A percentile compares a stretch with the other conserved stretches of the same genome.
phyloP scores from a whole-genome alignment of 2,329 filamentous ascomycete species.

The Simplicillium aogashimaense region DNA sequence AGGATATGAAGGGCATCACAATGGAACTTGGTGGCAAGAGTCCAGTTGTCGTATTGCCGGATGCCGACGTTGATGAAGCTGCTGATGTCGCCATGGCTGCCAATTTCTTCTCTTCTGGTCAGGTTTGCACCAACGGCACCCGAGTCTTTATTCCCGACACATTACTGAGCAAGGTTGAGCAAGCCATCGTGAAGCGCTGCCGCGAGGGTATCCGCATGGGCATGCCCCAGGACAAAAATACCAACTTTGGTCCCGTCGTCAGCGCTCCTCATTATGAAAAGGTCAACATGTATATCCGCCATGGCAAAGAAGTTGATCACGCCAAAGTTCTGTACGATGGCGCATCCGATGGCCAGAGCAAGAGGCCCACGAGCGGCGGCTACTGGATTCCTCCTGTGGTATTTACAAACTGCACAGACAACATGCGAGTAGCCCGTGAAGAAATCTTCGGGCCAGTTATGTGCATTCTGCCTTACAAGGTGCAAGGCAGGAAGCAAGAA shows the following conservation, averaged over 20 bases:
- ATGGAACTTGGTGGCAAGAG: constrained; percentile 90
- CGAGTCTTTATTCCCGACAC: constrained; percentile 68
- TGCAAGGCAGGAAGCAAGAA: constrained; percentile 17
- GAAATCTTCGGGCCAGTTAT: constrained; percentile 89
- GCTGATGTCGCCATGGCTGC: constrained; percentile 88
- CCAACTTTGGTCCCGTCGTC: constrained; percentile 79
- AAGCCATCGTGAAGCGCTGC: constrained; percentile 40
- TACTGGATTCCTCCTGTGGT: constrained; percentile 80
- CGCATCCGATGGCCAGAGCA: constrained; percentile 39
- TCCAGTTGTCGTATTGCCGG: constrained; percentile 69
- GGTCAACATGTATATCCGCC: constrained; percentile 65
- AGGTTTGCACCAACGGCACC: constrained; percentile 90
- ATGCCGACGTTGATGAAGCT: constrained; percentile 69
- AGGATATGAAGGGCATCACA: constrained; percentile 80
- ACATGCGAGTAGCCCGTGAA: constrained; percentile 69
- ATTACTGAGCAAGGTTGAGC: constrained; percentile 60
- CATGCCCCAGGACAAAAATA: constrained; percentile 58
- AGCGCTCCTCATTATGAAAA: constrained; percentile 67
- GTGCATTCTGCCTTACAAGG: constrained; percentile 65
- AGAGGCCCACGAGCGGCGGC: constrained; percentile 45
- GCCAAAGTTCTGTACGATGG: constrained; percentile 70
- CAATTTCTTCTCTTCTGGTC: constrained; percentile 85
- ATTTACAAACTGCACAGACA: constrained; percentile 77
- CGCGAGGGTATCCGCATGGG: constrained; percentile 66
- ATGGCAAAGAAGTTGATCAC: constrained; percentile 63